These are phyloP conservation scores for Emmonsiellopsis sp. DNA, from an alignment of 2,329 filamentous ascomycete genomes.

Conservation along the genomic window DNA sequence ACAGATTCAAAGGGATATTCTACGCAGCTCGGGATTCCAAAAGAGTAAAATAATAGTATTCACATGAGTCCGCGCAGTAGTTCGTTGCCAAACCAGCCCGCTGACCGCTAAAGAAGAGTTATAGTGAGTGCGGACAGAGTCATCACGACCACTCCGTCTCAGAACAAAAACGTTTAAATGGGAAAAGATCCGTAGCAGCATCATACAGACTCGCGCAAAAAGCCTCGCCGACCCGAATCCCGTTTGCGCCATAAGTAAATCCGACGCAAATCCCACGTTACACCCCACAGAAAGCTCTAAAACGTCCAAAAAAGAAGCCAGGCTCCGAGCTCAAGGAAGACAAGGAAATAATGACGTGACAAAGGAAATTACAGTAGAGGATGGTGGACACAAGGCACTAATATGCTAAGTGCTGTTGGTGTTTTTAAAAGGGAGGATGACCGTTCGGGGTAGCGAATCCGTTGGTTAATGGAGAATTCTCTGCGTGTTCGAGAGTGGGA, in stretches of 20 bases:
- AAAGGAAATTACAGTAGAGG: neutral
- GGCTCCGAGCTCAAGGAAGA: neutral
- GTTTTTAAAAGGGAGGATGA: neutral
- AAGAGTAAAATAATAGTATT: neutral
- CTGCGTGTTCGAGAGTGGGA: conserved; percentile 13
- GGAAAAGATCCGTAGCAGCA: neutral
- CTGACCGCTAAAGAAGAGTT: neutral
- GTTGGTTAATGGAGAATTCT: conserved; percentile 18
- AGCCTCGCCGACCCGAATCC: neutral
- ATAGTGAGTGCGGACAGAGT: neutral
- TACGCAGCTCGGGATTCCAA: neutral
- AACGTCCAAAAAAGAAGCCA: neutral
- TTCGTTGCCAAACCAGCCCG: neutral
- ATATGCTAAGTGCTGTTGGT: neutral
- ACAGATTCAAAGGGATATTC: no score
- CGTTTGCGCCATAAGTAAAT: conserved; percentile 1
- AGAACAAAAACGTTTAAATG: neutral
- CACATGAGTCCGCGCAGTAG: neutral
- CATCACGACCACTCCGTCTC: neutral
- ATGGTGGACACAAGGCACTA: neutral
- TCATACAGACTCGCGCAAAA: neutral
- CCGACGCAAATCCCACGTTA: neutral
- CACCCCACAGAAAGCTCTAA: conserved; percentile 3
- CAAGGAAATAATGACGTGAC: neutral
- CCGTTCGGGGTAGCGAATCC: conserved; percentile 8